These are phyloP conservation scores for Pholiota conissans DNA, from an alignment of 768 basidiomycete species.

Conservation along the genomic window DNA sequence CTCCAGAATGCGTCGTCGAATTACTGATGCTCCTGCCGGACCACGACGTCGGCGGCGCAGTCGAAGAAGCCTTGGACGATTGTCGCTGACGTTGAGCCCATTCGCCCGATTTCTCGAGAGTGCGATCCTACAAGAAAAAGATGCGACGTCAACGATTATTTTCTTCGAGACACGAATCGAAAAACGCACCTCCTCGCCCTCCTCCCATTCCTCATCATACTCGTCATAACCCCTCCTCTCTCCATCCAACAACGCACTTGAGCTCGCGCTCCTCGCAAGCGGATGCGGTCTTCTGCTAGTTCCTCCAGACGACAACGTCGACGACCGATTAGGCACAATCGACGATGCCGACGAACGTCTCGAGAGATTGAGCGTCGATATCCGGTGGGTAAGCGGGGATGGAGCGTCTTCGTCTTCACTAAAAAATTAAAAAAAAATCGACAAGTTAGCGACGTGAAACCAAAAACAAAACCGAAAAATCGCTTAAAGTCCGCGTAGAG, in stretches of 20 bases:
- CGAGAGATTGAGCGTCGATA: slow-evolving; percentile 57
- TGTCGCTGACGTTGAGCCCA: slow-evolving; percentile 20
- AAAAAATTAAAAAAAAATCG: slow-evolving; percentile 2
- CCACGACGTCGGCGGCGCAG: slow-evolving; percentile 14
- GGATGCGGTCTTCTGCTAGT: too few species aligned
- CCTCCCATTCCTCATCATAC: too few species aligned
- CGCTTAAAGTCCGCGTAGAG: too few species aligned
- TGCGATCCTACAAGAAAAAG: too few species aligned
- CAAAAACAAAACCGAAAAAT: neutral
- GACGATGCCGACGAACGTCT: slow-evolving; percentile 47
- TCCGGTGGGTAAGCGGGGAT: slow-evolving; percentile 60
- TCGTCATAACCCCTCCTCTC: too few species aligned
- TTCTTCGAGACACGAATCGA: too few species aligned
- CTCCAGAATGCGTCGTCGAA: neutral
- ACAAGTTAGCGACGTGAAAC: neutral
- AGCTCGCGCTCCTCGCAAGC: slow-evolving; percentile 32
- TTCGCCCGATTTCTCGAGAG: slow-evolving; percentile 17
- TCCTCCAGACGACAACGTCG: slow-evolving; percentile 12
- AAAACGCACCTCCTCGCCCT: slow-evolving; percentile 2
- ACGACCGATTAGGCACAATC: slow-evolving; percentile 22
- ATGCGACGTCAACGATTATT: too few species aligned
- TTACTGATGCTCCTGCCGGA: neutral
- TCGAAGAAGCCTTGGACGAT: slow-evolving; percentile 5
- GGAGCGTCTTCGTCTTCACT: slow-evolving; percentile 78
- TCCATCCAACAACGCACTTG: slow-evolving; percentile 21